A percentile compares a stretch with the other conserved stretches of the same genome.
phyloP scores from a whole-genome alignment of 768 basidiomycete species.

The Leccinum longicurvipes region DNA sequence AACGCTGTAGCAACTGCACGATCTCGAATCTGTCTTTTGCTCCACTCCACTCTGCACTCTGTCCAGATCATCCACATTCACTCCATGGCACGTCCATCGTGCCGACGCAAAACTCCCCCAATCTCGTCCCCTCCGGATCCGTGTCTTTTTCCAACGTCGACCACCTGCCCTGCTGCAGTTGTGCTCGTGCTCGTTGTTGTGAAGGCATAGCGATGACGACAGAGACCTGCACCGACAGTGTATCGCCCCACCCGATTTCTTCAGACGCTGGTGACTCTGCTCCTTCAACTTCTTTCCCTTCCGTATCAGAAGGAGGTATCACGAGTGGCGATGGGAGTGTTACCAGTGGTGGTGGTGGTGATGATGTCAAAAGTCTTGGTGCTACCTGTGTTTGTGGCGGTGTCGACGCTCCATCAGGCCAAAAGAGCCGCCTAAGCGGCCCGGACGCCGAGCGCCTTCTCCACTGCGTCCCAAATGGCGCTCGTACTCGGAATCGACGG shows the following conservation, averaged over 20 bases:
- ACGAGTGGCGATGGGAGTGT: neutral
- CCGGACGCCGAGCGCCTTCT: neutral
- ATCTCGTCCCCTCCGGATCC: constrained; percentile 22
- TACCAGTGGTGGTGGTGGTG: neutral
- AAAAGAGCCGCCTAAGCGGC: constrained; percentile 3
- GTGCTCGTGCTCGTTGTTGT: neutral
- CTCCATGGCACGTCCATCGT: constrained; percentile 19
- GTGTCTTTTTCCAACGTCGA: neutral
- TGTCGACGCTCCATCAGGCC: neutral
- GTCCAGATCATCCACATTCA: constrained; percentile 1
- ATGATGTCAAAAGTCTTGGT: neutral
- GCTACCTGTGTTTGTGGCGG: neutral
- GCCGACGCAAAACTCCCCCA: constrained; percentile 35
- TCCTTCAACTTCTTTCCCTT: neutral
- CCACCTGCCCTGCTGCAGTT: neutral
- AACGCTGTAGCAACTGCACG: neutral
- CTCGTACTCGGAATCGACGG: neutral
- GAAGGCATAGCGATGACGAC: constrained; percentile 43
- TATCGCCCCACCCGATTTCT: constrained; percentile 8
- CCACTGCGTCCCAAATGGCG: neutral
- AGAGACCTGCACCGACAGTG: constrained; percentile 33
- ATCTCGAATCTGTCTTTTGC: neutral
- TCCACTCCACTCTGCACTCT: no score
- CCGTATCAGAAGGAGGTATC: neutral
- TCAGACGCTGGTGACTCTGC: neutral